Evolutionary conservation across 306 rosid species (phyloP), one percentile per base, ranked within the genome.

Genomic region (Ceratonia siliqua): DNA sequence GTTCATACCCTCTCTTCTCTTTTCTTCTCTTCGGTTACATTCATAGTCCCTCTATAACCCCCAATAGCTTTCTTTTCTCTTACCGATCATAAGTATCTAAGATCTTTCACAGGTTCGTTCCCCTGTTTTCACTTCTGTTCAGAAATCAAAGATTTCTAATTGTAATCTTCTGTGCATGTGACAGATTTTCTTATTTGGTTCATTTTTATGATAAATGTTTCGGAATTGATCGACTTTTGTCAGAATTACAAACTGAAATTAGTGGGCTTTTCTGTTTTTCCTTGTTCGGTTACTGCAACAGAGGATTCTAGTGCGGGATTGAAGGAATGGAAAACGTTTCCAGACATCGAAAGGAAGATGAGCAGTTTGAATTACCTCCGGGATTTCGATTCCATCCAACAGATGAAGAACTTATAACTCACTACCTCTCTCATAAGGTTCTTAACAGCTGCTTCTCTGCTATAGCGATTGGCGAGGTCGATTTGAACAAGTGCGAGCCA

Each of bases 331-430:
- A 79, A 53, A 84, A 59, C 36, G 15, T 22, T 72, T 76, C 54
- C 8, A 63, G 8, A 33, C 28, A 73, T 53, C 10, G 52, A 5
- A 79, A 72, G n/a, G 77, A 75, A 62, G 83, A 78, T 9, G 81
- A 75, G 17, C 49, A 48, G 27, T 57, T 86, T 59, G 82, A 83
- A 15, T 76, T 89, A 70, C 94, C 94, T 39, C 84, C 91, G 1
- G 93, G 93, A 12, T 89, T 89, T 71, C 89, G 94, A 71, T 89
- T 89, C 73, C 91, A 89, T 33, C 94, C 94, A 0, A 81, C 87
- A 0, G 94, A 89, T 74, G 94, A 87, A 68, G 94, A 89, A 5
- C 91, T 89, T 36, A 81, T 89, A 22, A 71, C 68, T 32, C 84
- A 87, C 72, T 89, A 87, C 50, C 84, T 89, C 0, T 79, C 77